Base-by-base conservation (phyloP, 2,329 filamentous ascomycete genomes). In the Xylaria hypoxylon region DNA sequence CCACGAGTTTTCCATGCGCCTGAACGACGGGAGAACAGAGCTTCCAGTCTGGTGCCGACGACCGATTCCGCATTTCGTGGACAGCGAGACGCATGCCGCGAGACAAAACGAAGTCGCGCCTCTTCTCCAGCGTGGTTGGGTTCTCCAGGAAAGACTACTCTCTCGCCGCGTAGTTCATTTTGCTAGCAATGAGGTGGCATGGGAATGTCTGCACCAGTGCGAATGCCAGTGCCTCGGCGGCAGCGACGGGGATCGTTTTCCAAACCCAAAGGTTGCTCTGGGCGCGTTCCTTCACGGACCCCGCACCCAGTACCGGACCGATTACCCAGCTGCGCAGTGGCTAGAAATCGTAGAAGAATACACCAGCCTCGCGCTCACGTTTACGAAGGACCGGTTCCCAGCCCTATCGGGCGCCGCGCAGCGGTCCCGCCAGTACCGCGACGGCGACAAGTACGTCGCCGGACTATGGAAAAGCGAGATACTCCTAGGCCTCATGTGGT, bases 61-160 rank as follows among this genome's bases (percentile, higher is more conserved):
- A 2, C 44, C 56, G 19, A 59, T 48, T 31, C 56, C 56, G 42
- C 56, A 59, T 31, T 59, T 59, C 44, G 31, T n/a, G 44, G 19
- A 38, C 7, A 47, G 8, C 55, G 42, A 58, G 28, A 47, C 55
- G 26, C 42, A 47, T 26, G 26, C 24, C 8, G 15, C 7, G 24
- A 26, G n/a, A 24, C 26, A 35, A 19, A 15, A 24, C 13, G 56
- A 59, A n/a, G 5, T 13, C 44, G 28, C 56, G 2, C 31, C 44
- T 24, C 44, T 59, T 15, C 44, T 59, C n/a, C 11, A 59, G 31
- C 42, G 42, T 15, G 56, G 56, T 17, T 48, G 19, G 44, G 56
- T 48, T 10, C 44, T 59, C n/a, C 42, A 38, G 28, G 55, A 48
- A 38, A 24, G 42, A 6, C 44, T 59, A 2, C 56, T 59, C 13